Base-by-base conservation (phyloP, 2,329 filamentous ascomycete genomes). In the Atkinsonella texensis region DNA sequence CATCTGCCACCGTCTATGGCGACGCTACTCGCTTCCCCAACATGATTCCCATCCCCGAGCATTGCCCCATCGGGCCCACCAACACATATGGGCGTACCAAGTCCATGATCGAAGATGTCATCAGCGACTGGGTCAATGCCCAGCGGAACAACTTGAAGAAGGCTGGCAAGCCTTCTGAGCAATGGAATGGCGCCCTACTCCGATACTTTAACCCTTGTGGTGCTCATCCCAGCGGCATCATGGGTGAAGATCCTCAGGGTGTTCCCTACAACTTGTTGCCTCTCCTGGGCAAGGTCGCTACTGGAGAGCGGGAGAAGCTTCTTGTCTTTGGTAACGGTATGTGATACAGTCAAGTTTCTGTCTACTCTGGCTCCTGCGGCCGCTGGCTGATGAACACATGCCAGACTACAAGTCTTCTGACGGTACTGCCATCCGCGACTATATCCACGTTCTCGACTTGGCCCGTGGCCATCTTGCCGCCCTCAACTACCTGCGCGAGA, bases 71-170 rank as follows among this genome's bases (percentile, higher is more conserved):
- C 56, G 91, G 89, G 49, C 89, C 93, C 13, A 98, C 93, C 59
- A 98, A 97, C 77, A 89, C 91, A 28, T 98, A 98, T 71, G 94
- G 93, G 57, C 89, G 89, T 71, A 98, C 93, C 58, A 98, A 98
- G 76, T 84, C 87, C 63, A 87, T 84, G 59, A 89, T 95, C 56
- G 93, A 98, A 76, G 79, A 76, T 59, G 84, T 95, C 69, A 96
- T 98, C 68, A 89, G 84, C 59, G 93, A 98, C 70, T 83, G 88
- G 62, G 80, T 97, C 70, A 84, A 87, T 53, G 87, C 91, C 17
- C 84, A 96, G 74, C 85, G 91, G 61, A 85, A 80, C 69, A 90
- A 89, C 62, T 76, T 83, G 52, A 79, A 83, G 71, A 95, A 94
- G 75, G 83, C 78, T 15, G 87, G 86, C 56, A 84, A 91, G 70